These are phyloP conservation scores for Lecanosticta acicola DNA, from an alignment of 2,329 filamentous ascomycete species.

Conservation along the genomic window DNA sequence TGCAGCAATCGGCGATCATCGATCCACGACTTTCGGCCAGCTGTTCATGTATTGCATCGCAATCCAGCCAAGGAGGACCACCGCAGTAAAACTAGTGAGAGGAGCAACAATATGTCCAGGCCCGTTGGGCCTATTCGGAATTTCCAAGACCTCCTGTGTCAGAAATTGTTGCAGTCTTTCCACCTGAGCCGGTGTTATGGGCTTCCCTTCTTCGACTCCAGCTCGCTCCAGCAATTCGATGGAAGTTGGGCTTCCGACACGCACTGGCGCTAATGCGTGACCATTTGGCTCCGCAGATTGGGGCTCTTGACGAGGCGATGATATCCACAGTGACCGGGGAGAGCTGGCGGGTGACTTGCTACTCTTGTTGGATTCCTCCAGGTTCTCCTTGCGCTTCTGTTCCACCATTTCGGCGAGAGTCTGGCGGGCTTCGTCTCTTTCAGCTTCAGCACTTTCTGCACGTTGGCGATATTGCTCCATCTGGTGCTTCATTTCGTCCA, in stretches of 20 bases:
- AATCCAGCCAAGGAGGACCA: constrained; percentile 29
- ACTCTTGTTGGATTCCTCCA: constrained; percentile 30
- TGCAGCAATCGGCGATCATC: too few species aligned
- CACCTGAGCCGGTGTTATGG: constrained; percentile 33
- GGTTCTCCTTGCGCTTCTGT: constrained; percentile 67
- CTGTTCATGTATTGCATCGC: constrained; percentile 33
- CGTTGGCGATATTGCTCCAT: constrained; percentile 71
- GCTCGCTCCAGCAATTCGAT: constrained; percentile 26
- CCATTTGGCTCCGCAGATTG: constrained; percentile 21
- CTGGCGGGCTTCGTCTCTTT: constrained; percentile 65
- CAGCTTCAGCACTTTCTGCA: constrained; percentile 71
- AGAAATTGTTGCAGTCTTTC: constrained; percentile 27
- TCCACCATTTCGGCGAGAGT: constrained; percentile 83
- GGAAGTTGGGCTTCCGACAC: constrained; percentile 23
- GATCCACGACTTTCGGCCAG: constrained; percentile 42
- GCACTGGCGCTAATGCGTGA: constrained; percentile 17
- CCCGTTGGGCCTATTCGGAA: constrained; percentile 27
- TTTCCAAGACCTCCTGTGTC: constrained; percentile 27
- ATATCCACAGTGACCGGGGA: constrained; percentile 10
- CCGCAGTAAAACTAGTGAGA: constrained; percentile 23
- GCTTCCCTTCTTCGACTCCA: constrained; percentile 29
- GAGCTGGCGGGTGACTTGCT: constrained; percentile 12
- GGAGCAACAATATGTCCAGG: not conserved
- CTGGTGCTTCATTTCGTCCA: constrained; percentile 73
- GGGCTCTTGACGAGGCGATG: constrained; percentile 16